These are phyloP conservation scores for Dictyostelium citrinum DNA, from an alignment of 78 protist genomes.

Conservation along the genomic window DNA sequence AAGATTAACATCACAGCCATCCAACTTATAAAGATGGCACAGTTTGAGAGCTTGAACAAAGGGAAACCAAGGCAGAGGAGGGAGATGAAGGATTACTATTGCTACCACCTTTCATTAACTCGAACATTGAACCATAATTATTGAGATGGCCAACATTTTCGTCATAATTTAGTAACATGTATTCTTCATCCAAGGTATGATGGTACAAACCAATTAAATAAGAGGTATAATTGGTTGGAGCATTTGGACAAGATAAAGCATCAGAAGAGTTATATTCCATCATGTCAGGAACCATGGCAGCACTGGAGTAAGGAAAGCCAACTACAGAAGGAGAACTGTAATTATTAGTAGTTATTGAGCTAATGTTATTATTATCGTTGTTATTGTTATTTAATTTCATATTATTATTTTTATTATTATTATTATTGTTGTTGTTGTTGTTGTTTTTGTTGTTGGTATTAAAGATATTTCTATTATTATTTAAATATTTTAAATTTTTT, in stretches of 20 bases:
- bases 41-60: neutral
- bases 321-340: neutral
- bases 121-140: conserved; percentile 19
- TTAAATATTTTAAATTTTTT: neutral
- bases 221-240: conserved; percentile 6
- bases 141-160: neutral
- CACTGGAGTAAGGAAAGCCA: neutral
- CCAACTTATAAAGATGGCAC: neutral
- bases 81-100: neutral
- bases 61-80: neutral
- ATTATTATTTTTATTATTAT: neutral
- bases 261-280: neutral
- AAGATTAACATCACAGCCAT: neutral
- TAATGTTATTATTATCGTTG: neutral
- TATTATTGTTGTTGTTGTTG: neutral
- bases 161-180: neutral
- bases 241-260: neutral
- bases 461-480: neutral
- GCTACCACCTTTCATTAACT: neutral
- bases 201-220: neutral
- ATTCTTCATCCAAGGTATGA: neutral
- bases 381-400: neutral
- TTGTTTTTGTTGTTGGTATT: neutral
- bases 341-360: neutral
- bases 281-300: neutral